phyloP scores from a whole-genome alignment of 371 early-diverging fungal genomes.

The Syncephalastrum sp. region DNA sequence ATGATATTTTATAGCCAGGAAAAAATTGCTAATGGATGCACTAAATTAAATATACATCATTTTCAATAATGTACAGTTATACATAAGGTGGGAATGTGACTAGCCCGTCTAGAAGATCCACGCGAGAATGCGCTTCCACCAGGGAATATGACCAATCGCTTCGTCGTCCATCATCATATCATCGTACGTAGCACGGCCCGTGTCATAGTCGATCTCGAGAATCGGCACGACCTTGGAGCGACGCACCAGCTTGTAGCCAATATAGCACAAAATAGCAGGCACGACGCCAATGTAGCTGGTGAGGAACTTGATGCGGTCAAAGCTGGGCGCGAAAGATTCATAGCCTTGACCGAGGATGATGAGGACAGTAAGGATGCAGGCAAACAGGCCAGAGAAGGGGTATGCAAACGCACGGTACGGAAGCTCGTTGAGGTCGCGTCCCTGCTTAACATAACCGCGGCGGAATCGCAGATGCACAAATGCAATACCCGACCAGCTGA shows the following conservation, averaged over 20 bases:
- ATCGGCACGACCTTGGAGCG: conserved; percentile 57
- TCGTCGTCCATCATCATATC: conserved; percentile 34
- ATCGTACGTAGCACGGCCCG: conserved; percentile 34
- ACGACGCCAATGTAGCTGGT: conserved; percentile 44
- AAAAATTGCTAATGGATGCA: not conserved
- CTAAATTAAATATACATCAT: not conserved
- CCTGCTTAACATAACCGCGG: conserved; percentile 72
- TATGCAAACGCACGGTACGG: conserved; percentile 71
- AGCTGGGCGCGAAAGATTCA: conserved; percentile 22
- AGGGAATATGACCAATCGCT: conserved; percentile 12
- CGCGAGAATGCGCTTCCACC: conserved; percentile 14
- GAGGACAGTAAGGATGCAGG: conserved; percentile 42
- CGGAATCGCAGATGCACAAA: conserved; percentile 83
- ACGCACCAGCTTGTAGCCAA: conserved; percentile 45
- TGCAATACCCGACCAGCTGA: conserved; percentile 75
- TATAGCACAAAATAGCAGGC: conserved; percentile 43
- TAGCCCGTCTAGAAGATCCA: conserved; percentile 11
- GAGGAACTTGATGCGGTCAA: conserved; percentile 21
- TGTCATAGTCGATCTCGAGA: conserved; percentile 52
- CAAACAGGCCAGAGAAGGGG: conserved; percentile 63
- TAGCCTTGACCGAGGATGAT: conserved; percentile 60
- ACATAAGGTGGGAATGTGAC: not conserved
- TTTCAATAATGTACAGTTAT: conserved; percentile 2
- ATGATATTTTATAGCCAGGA: conserved; percentile 1
- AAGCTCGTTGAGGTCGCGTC: conserved; percentile 59